Evolutionary conservation across 805 yeast genomes (phyloP).

Genomic region (Clavispora santaluciae): DNA sequence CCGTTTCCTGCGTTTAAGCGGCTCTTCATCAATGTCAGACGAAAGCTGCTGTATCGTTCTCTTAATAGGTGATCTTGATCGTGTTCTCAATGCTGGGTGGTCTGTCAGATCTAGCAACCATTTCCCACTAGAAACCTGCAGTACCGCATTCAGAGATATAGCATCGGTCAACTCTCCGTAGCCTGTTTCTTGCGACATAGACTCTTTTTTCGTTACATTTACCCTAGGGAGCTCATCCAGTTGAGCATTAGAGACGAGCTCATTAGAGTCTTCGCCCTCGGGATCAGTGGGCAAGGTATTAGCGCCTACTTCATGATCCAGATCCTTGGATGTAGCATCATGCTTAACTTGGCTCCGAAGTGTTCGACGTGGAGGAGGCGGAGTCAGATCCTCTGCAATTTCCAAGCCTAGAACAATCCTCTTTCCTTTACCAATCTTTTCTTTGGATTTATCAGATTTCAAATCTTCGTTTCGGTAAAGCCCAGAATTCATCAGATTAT

Average conservation of each 20-base stretch:
- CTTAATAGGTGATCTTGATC: slow-evolving; percentile 17
- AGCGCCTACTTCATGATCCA: too few species aligned
- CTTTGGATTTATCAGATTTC: not conserved
- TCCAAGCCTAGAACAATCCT: not conserved
- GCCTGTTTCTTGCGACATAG: not conserved
- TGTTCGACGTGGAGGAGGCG: not conserved
- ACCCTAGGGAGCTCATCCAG: not conserved
- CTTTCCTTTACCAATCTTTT: not conserved
- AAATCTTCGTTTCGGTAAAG: not conserved
- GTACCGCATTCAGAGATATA: not conserved
- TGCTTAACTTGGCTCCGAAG: not conserved
- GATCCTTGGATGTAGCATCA: too few species aligned
- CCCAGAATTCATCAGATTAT: too few species aligned
- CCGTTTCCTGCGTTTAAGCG: slow-evolving; percentile 6
- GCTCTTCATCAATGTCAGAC: slow-evolving; percentile 13
- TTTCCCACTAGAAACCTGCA: slow-evolving; percentile 3
- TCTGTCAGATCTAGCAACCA: slow-evolving; percentile 8
- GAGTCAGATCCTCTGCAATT: not conserved
- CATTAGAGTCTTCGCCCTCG: too few species aligned
- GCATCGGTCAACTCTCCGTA: not conserved
- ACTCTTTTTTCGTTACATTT: not conserved
- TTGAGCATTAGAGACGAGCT: too few species aligned
- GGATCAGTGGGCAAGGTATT: too few species aligned
- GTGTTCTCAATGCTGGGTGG: slow-evolving; percentile 16
- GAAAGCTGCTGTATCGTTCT: slow-evolving; percentile 16